Evolutionary conservation across 495 filamentous ascomycete species (phyloP).

Genomic region (Cercophora samala): DNA sequence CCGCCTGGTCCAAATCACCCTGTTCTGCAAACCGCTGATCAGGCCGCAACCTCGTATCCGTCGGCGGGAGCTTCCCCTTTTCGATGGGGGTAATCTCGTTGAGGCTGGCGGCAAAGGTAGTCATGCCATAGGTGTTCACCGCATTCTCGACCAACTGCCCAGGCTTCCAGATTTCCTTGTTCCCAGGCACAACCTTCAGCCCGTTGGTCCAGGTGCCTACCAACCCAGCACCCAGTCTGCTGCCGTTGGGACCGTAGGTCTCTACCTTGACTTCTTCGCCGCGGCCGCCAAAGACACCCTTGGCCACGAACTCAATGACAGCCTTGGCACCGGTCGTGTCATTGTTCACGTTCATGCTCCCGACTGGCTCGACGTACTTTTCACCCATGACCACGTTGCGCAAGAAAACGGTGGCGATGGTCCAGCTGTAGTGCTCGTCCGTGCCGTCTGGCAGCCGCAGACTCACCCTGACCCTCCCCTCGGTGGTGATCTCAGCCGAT

Average conservation of each 20-base stretch:
- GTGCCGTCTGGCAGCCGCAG: constrained; percentile 58
- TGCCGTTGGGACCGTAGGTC: constrained; percentile 61
- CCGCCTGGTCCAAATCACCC: constrained; percentile 78
- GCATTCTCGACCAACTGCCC: constrained; percentile 73
- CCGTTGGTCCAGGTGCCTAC: constrained; percentile 79
- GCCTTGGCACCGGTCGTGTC: constrained; percentile 79
- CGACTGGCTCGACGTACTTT: constrained; percentile 95
- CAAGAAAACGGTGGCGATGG: constrained; percentile 78
- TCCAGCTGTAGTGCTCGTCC: constrained; percentile 81
- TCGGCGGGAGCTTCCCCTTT: constrained; percentile 64
- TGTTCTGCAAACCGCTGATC: constrained; percentile 87
- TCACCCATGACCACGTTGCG: constrained; percentile 96
- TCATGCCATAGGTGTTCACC: constrained; percentile 77
- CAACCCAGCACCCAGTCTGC: constrained; percentile 58
- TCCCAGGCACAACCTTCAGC: constrained; percentile 59
- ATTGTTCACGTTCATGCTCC: constrained; percentile 74
- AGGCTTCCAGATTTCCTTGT: constrained; percentile 70
- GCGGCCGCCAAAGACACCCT: constrained; percentile 94
- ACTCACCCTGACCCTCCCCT: constrained; percentile 74
- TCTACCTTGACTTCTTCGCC: constrained; percentile 84
- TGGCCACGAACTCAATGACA: constrained; percentile 79
- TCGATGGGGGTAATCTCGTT: constrained; percentile 88
- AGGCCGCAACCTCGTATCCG: constrained; percentile 80
- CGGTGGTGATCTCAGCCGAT: constrained; percentile 85
- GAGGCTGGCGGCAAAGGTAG: constrained; percentile 75